A percentile compares a stretch with the other conserved stretches of the same genome.
Evolutionary conservation across 2,329 filamentous ascomycete genomes (phyloP).

Genomic region (Falciphora oryzae): DNA sequence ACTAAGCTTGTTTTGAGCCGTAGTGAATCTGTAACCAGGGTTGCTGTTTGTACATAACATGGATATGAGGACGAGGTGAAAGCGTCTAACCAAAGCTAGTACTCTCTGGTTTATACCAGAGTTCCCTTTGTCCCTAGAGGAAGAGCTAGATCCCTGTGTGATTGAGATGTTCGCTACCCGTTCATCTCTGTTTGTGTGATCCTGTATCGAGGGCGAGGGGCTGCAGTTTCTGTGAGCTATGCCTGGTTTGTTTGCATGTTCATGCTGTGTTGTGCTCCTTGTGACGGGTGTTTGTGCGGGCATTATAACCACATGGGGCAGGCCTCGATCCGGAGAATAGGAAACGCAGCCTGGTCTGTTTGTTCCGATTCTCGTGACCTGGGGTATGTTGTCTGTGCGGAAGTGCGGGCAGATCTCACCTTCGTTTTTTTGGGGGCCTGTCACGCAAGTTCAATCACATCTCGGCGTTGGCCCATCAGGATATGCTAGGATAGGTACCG

Average conservation of each 20-base stretch:
- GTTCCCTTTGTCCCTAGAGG: conserved; percentile 12
- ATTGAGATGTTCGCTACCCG: not conserved
- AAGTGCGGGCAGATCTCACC: too few species aligned
- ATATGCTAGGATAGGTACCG: too few species aligned
- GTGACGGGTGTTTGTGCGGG: not conserved
- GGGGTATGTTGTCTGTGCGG: not conserved
- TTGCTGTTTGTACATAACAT: conserved; percentile 38
- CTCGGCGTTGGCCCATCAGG: too few species aligned
- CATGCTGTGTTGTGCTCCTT: not conserved
- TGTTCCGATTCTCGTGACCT: not conserved
- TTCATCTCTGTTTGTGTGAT: not conserved
- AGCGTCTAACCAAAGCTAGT: conserved; percentile 12
- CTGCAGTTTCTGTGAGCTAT: not conserved
- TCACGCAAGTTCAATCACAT: too few species aligned
- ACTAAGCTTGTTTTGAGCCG: conserved; percentile 53
- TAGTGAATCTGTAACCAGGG: conserved; percentile 12
- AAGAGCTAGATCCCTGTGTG: not conserved
- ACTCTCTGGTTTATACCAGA: conserved; percentile 23
- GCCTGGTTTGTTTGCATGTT: not conserved
- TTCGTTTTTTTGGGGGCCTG: not conserved
- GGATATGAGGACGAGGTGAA: conserved; percentile 29
- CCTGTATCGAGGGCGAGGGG: too few species aligned
- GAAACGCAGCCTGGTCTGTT: not conserved
- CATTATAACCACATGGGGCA: not conserved
- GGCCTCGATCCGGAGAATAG: not conserved